Evolutionary conservation across 148 eudicot genomes (phyloP).

Genomic region (Hydrangea macrophylla): DNA sequence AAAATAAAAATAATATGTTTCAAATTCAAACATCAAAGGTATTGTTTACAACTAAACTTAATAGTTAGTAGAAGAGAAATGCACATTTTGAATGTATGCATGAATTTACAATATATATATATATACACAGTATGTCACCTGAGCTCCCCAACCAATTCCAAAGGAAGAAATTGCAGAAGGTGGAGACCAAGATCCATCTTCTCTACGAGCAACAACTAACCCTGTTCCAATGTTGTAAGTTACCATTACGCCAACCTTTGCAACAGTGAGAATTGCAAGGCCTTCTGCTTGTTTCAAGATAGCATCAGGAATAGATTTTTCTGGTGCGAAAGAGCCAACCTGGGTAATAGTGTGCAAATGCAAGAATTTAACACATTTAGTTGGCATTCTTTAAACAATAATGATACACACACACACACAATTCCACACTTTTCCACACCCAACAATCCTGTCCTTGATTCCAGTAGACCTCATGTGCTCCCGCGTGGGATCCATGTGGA

Average conservation of each 20-base stretch:
- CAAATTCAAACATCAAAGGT: background rate
- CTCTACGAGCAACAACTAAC: conserved; percentile 57
- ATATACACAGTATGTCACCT: conserved; percentile 48
- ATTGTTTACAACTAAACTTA: background rate
- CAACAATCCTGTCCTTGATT: too few relatives aligned
- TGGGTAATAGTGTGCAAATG: conserved; percentile 12
- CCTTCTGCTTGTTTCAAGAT: conserved; percentile 63
- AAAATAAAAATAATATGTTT: background rate
- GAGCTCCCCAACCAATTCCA: conserved; percentile 77
- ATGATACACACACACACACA: too few relatives aligned
- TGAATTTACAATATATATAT: too few relatives aligned
- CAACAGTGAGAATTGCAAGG: conserved; percentile 66
- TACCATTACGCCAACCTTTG: conserved; percentile 52
- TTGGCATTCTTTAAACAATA: too few relatives aligned
- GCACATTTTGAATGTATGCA: too few relatives aligned
- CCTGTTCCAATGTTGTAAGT: conserved; percentile 67
- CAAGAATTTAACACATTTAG: too few relatives aligned
- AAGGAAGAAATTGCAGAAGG: conserved; percentile 67
- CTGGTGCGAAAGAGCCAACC: conserved; percentile 49
- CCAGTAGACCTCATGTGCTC: too few relatives aligned
- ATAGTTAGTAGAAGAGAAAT: too few relatives aligned
- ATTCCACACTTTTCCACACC: too few relatives aligned
- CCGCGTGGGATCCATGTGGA: too few relatives aligned
- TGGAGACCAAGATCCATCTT: conserved; percentile 67
- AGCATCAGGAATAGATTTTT: conserved; percentile 58